Evolutionary conservation across 306 rosid species (phyloP).

Genomic region (Quercus engelmannii): DNA sequence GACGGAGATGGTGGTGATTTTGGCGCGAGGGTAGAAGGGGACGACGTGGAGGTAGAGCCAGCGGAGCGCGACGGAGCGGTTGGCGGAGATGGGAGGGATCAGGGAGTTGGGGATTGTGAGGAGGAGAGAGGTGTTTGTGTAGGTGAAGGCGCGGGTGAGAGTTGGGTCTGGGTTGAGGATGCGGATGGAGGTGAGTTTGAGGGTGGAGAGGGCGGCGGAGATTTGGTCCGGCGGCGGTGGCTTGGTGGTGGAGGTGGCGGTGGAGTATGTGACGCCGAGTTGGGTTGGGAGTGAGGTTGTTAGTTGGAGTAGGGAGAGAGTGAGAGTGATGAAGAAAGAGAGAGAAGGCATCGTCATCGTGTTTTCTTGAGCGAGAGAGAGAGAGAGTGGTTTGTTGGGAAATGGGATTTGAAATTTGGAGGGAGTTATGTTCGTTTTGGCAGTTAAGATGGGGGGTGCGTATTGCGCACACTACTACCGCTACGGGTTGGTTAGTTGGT

Average conservation of each 20-base stretch:
- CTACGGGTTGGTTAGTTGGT: too few species aligned
- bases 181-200: slow-evolving; percentile 51
- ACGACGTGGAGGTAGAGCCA: slow-evolving; percentile 72
- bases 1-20: slow-evolving; percentile 70
- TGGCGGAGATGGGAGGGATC: slow-evolving; percentile 54
- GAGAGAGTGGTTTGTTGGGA: slow-evolving; percentile 12
- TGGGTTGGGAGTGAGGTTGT: slow-evolving; percentile 28
- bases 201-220: slow-evolving; percentile 26
- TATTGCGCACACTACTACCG: too few species aligned
- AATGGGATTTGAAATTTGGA: not conserved
- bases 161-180: slow-evolving; percentile 56
- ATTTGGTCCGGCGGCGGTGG: slow-evolving; percentile 20
- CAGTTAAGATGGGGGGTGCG: not conserved
- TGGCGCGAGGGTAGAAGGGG: slow-evolving; percentile 87
- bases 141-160: slow-evolving; percentile 55
- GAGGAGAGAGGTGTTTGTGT: slow-evolving; percentile 61
- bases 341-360: slow-evolving; percentile 3
- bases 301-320: slow-evolving; percentile 22
- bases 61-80: slow-evolving; percentile 56
- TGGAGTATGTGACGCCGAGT: slow-evolving; percentile 55
- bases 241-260: not conserved
- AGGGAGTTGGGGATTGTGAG: slow-evolving; percentile 69
- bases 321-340: slow-evolving; percentile 3
- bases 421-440: not conserved
- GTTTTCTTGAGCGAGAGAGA: not conserved